Conservation (phyloP, 139 green algal species). For the Tetradesmus obliquus region DNA sequence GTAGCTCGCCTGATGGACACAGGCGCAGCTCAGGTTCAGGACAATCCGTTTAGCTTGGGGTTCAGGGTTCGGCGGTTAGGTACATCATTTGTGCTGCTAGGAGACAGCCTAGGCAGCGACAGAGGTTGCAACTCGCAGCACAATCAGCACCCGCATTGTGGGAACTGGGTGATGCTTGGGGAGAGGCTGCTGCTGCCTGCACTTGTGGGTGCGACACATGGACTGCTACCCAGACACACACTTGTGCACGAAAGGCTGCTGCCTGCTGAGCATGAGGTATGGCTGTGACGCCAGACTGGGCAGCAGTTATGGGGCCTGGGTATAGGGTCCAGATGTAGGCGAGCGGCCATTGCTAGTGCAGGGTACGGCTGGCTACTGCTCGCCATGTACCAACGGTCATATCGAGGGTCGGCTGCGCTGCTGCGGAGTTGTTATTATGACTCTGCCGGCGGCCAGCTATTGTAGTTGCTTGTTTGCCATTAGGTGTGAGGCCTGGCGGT, state of each 20-base stretch:
- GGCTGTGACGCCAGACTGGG: too few species aligned
- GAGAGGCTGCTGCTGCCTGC: background rate
- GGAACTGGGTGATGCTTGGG: background rate
- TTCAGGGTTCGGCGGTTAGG: background rate
- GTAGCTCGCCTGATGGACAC: background rate
- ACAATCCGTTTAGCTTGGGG: background rate
- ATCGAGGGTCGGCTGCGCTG: background rate
- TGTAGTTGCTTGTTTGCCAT: background rate
- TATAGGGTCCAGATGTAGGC: background rate
- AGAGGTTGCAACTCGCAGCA: background rate
- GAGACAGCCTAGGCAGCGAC: background rate
- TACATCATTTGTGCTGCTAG: background rate
- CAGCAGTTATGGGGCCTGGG: background rate
- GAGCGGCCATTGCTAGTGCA: background rate
- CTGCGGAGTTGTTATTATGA: background rate
- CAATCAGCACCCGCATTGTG: background rate
- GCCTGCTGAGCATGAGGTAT: background rate
- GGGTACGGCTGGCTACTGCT: background rate
- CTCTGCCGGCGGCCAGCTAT: background rate
- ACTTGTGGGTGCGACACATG: background rate
- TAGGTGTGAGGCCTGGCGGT: background rate
- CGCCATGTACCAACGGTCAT: background rate
- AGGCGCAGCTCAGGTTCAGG: too few species aligned
- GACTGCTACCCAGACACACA: too few species aligned
- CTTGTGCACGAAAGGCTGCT: background rate